Percentiles rank a stretch among this genome's conserved stretches.
Evolutionary conservation across 2,329 filamentous ascomycete genomes (phyloP).

Genomic region (Drechmeria coniospora): DNA sequence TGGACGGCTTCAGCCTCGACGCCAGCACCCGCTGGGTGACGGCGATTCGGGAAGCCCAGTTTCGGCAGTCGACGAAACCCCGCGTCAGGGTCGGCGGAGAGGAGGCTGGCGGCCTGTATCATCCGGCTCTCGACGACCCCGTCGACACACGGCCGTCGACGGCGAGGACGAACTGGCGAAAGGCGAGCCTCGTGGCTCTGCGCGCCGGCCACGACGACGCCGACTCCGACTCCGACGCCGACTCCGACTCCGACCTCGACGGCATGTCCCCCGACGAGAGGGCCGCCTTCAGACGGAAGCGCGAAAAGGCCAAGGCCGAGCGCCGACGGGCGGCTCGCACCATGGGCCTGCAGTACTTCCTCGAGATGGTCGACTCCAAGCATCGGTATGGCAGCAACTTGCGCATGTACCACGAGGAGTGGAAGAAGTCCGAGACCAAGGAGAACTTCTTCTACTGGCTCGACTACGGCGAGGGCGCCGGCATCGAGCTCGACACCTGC

Average conservation of each 20-base stretch:
- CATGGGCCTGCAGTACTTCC: conserved; percentile 77
- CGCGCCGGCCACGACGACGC: conserved; percentile 54
- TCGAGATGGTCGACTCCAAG: conserved; percentile 73
- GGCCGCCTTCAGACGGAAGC: conserved; percentile 22
- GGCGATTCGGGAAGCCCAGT: conserved; percentile 42
- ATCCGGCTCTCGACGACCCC: conserved; percentile 5
- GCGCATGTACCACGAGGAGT: conserved; percentile 66
- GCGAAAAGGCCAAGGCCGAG: conserved; percentile 35
- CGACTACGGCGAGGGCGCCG: conserved; percentile 61
- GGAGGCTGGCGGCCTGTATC: conserved; percentile 1
- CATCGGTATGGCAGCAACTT: conserved; percentile 80
- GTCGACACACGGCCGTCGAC: conserved; percentile 9
- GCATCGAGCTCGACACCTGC: conserved; percentile 54
- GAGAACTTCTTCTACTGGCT: conserved; percentile 95
- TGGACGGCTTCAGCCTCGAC: conserved; percentile 53
- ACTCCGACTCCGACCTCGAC: conserved; percentile 21
- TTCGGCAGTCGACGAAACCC: conserved; percentile 33
- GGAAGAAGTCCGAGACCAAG: conserved; percentile 60
- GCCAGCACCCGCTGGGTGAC: conserved; percentile 58
- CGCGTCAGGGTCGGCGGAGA: conserved; percentile 14
- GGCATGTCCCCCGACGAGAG: conserved; percentile 19
- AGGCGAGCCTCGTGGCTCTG: conserved; percentile 52
- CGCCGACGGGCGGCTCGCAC: conserved; percentile 54
- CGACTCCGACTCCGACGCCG: conserved; percentile 30
- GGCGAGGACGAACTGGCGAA: conserved; percentile 61